A percentile compares a stretch with the other conserved stretches of the same genome.
Evolutionary conservation across 192 early-diverging fungal species (phyloP).

Genomic region (Tieghemiomyces parasiticus): DNA sequence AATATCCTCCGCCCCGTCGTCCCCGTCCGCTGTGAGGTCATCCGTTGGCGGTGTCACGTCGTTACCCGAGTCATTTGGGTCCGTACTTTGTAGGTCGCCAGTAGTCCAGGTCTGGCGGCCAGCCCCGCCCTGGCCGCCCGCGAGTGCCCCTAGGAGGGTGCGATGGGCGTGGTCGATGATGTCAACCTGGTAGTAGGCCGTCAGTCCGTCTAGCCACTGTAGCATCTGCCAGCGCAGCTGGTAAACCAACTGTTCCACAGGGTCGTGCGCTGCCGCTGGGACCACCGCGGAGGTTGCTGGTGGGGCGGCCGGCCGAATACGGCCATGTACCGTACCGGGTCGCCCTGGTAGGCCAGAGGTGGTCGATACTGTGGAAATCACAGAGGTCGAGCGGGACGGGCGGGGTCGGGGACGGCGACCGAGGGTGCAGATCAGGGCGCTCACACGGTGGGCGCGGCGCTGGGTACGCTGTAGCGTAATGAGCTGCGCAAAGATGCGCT

Average conservation of each 20-base stretch:
- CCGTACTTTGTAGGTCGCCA: neutral
- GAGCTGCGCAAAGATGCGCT: slow-evolving; percentile 4
- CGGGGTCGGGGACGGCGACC: neutral
- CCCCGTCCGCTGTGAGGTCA: neutral
- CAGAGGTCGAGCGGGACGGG: neutral
- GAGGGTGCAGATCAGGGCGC: neutral
- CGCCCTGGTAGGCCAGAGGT: no score
- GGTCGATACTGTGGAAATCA: no score
- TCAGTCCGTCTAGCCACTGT: slow-evolving; percentile 6
- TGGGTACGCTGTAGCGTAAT: neutral
- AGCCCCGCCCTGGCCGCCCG: neutral
- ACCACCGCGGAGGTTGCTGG: neutral
- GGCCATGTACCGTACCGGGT: no score
- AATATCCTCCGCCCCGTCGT: neutral
- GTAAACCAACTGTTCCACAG: neutral
- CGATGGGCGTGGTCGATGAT: neutral
- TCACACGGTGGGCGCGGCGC: neutral
- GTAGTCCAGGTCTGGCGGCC: neutral
- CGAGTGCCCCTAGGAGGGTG: neutral
- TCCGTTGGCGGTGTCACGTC: neutral
- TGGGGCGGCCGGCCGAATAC: no score
- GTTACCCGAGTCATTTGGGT: neutral
- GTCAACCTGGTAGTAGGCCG: slow-evolving; percentile 2
- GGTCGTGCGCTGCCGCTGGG: neutral
- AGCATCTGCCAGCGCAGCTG: slow-evolving; percentile 10